A percentile compares a stretch with the other conserved stretches of the same genome.
Evolutionary conservation across 805 yeast species (phyloP).

Genomic region (Torulaspora franciscae): DNA sequence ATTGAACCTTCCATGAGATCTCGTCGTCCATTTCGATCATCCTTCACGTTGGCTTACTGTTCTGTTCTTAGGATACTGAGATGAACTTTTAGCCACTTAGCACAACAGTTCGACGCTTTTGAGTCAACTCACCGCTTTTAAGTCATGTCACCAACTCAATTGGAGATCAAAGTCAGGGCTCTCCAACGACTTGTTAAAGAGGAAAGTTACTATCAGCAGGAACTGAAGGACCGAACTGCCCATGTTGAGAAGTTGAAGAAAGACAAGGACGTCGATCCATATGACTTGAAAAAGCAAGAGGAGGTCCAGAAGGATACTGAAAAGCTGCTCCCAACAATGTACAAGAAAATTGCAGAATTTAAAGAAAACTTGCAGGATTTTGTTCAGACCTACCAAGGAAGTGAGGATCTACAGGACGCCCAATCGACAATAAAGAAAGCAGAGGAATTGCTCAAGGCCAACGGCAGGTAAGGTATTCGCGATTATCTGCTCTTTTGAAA

Average conservation of each 20-base stretch:
- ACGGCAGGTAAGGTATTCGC: neutral
- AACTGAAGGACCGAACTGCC: constrained; percentile 49
- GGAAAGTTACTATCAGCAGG: constrained; percentile 54
- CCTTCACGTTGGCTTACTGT: neutral
- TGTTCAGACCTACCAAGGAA: constrained; percentile 37
- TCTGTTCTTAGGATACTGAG: neutral
- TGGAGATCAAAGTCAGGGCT: constrained; percentile 69
- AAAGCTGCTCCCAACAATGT: constrained; percentile 47
- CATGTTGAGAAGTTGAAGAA: constrained; percentile 45
- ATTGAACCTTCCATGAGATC: neutral
- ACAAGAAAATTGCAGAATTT: constrained; percentile 40
- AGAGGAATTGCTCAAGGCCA: constrained; percentile 17
- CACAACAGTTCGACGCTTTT: too few species aligned
- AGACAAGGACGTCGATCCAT: constrained; percentile 48
- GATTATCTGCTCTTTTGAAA: neutral
- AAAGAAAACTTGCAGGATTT: constrained; percentile 39
- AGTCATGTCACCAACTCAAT: constrained; percentile 60
- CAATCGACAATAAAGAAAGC: constrained; percentile 27
- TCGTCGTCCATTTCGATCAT: neutral
- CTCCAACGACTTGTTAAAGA: constrained; percentile 66
- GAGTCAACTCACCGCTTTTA: neutral
- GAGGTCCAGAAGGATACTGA: constrained; percentile 53
- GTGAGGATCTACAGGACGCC: constrained; percentile 33
- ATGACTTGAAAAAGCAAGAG: constrained; percentile 54
- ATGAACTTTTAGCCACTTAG: neutral